Evolutionary conservation across 768 basidiomycete species (phyloP).

Genomic region (Agaricus sinodeliciosus): DNA sequence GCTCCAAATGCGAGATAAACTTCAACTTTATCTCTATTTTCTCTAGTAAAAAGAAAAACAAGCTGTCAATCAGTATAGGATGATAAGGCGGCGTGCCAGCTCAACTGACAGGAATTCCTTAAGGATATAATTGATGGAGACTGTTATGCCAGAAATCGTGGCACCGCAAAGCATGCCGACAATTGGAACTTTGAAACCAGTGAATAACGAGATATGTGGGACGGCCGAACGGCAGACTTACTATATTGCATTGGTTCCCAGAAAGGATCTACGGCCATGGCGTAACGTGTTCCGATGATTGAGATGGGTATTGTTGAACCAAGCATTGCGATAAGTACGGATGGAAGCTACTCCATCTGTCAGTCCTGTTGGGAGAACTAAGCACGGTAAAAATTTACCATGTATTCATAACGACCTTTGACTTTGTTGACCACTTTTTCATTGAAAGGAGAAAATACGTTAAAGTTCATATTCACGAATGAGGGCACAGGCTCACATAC

Average conservation of each 20-base stretch:
- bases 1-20: conserved; percentile 84
- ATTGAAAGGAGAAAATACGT: not conserved
- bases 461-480: not conserved
- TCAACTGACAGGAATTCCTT: conserved; percentile 64
- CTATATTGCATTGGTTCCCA: conserved; percentile 83
- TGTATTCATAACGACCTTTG: conserved; percentile 61
- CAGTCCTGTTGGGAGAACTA: not conserved
- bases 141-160: conserved; percentile 70
- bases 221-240: conserved; percentile 23
- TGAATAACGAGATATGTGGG: not conserved
- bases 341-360: conserved; percentile 42
- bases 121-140: conserved; percentile 63
- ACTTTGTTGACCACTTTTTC: conserved; percentile 69
- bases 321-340: conserved; percentile 62
- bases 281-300: conserved; percentile 65
- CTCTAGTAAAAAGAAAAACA: conserved; percentile 31
- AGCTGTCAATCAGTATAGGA: not conserved
- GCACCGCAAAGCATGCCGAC: conserved; percentile 84
- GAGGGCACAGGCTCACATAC: conserved; percentile 30
- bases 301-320: conserved; percentile 77
- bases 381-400: conserved; percentile 39
- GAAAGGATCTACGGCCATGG: conserved; percentile 73
- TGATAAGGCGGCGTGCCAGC: not conserved
- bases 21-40: conserved; percentile 82
- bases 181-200: conserved; percentile 52